Percentiles rank a stretch among this genome's conserved stretches.
These are phyloP conservation scores for Cystofilobasidium capitatum DNA, from an alignment of 768 basidiomycete genomes.

Conservation along the genomic window DNA sequence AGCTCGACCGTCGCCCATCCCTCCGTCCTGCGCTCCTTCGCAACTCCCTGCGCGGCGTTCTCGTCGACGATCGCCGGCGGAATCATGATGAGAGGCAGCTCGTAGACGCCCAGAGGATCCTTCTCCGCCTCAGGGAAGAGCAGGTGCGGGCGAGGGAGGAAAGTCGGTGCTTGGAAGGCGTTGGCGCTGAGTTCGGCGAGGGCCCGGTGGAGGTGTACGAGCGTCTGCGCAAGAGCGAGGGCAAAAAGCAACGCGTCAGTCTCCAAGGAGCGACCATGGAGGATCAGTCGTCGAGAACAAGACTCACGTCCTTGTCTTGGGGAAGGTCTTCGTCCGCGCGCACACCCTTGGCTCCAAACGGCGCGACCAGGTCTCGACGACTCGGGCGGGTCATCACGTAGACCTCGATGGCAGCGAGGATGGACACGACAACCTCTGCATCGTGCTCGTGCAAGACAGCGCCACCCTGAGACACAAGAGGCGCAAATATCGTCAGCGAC, in stretches of 20 bases:
- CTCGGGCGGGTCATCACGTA: conserved; percentile 56
- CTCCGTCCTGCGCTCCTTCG: neutral
- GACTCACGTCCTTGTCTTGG: conserved; percentile 21
- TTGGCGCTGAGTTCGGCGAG: conserved; percentile 55
- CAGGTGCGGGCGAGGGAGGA: conserved; percentile 42
- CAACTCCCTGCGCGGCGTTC: neutral
- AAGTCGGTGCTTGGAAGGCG: conserved; percentile 49
- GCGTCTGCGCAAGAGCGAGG: conserved; percentile 45
- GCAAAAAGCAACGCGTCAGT: neutral
- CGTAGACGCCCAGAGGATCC: conserved; percentile 46
- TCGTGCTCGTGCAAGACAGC: conserved; percentile 54
- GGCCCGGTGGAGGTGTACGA: conserved; percentile 60
- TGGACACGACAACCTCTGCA: conserved; percentile 52
- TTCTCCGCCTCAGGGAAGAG: conserved; percentile 41
- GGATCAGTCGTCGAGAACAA: neutral
- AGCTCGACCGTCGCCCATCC: conserved; percentile 24
- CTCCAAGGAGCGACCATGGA: no score
- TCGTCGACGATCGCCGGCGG: conserved; percentile 75
- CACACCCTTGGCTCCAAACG: conserved; percentile 8
- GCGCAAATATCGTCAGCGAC: neutral
- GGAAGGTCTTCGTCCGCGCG: neutral
- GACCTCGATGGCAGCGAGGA: conserved; percentile 58
- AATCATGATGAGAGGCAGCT: conserved; percentile 67
- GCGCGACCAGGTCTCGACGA: conserved; percentile 33
- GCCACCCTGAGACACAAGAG: conserved; percentile 50